Percentiles rank a stretch among this genome's conserved stretches.
These are phyloP conservation scores for Jackrogersella minutella DNA, from an alignment of 495 filamentous ascomycete species.

Conservation along the genomic window DNA sequence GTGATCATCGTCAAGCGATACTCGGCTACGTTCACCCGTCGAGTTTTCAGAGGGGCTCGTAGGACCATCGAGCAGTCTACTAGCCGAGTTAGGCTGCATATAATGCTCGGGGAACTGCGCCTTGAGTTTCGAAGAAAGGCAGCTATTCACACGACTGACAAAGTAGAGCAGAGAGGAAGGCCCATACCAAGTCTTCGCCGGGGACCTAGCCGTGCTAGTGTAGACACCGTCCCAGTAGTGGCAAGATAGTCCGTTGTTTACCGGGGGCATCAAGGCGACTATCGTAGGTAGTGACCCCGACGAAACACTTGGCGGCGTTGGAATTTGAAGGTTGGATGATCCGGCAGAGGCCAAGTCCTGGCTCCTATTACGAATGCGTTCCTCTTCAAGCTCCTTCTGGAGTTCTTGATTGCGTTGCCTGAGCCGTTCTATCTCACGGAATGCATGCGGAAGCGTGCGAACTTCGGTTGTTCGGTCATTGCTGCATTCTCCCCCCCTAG, in stretches of 20 bases:
- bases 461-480: slow-evolving; percentile 45
- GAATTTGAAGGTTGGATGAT: slow-evolving; percentile 3
- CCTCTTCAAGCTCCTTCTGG: slow-evolving; percentile 46
- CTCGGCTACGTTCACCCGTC: neutral
- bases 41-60: neutral
- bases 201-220: slow-evolving; percentile 41
- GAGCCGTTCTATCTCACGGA: slow-evolving; percentile 54
- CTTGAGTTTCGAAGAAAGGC: slow-evolving; percentile 44
- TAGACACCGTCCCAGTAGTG: slow-evolving; percentile 42
- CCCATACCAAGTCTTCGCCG: slow-evolving; percentile 49
- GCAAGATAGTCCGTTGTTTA: neutral
- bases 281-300: neutral
- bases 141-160: slow-evolving; percentile 47
- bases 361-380: slow-evolving; percentile 18
- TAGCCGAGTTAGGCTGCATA: slow-evolving; percentile 25
- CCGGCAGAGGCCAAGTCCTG: slow-evolving; percentile 9
- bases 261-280: slow-evolving; percentile 2
- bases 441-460: slow-evolving; percentile 49
- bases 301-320: neutral
- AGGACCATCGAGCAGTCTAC: slow-evolving; percentile 15
- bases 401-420: slow-evolving; percentile 49
- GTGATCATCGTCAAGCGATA: neutral
- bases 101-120: slow-evolving; percentile 35
- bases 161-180: slow-evolving; percentile 53
- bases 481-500: slow-evolving; percentile 51